A percentile compares a stretch with the other conserved stretches of the same genome.
These are phyloP conservation scores for Jamesozyma spencerorum DNA, from an alignment of 805 yeast genomes.

Conservation along the genomic window DNA sequence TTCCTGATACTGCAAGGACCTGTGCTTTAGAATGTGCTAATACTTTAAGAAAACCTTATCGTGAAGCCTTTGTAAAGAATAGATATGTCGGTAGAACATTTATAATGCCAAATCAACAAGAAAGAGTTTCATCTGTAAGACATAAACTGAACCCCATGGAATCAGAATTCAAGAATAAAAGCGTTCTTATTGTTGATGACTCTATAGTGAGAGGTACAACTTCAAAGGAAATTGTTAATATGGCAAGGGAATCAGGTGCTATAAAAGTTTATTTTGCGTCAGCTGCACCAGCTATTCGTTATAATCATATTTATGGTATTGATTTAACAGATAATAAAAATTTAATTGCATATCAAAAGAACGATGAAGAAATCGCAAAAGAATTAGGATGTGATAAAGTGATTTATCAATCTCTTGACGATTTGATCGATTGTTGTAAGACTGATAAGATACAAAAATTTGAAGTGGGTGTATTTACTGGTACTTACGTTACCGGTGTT, in stretches of 20 bases:
- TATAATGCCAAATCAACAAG: conserved; percentile 96
- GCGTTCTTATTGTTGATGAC: conserved; percentile 88
- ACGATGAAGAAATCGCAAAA: conserved; percentile 64
- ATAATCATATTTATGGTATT: conserved; percentile 93
- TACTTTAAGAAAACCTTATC: conserved; percentile 66
- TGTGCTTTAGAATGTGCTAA: conserved; percentile 90
- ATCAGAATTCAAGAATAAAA: conserved; percentile 75
- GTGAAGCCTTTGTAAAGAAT: conserved; percentile 96
- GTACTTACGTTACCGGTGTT: conserved; percentile 87
- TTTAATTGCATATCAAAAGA: conserved; percentile 74
- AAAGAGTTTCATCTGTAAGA: conserved; percentile 87
- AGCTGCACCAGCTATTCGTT: conserved; percentile 96
- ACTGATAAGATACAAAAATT: conserved; percentile 42
- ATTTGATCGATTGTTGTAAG: conserved; percentile 71
- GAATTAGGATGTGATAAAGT: conserved; percentile 87
- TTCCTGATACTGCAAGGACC: conserved; percentile 96
- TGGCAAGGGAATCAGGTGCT: conserved; percentile 99
- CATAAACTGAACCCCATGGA: conserved; percentile 95
- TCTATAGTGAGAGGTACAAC: conserved; percentile 98
- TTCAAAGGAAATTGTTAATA: conserved; percentile 86
- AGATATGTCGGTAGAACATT: conserved; percentile 96
- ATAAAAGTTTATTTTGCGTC: conserved; percentile 90
- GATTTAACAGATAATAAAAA: conserved; percentile 94
- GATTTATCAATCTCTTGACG: conserved; percentile 77
- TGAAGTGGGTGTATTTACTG: conserved; percentile 96